phyloP scores from a whole-genome alignment of 805 yeast species.

The Yarrowia porcina region DNA sequence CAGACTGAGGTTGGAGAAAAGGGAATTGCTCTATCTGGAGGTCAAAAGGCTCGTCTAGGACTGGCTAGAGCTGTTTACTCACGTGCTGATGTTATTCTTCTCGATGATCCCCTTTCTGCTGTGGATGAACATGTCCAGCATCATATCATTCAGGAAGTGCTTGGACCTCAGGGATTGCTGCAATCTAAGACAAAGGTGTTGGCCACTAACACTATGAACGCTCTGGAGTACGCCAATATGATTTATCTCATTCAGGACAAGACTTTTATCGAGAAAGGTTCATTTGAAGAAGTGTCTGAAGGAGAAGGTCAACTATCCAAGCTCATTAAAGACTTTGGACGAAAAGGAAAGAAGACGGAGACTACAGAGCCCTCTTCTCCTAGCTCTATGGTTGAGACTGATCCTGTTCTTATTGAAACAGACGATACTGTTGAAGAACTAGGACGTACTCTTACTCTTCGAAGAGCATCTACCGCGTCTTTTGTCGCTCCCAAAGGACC shows the following conservation, averaged over 20 bases:
- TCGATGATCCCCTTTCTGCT: conserved; percentile 93
- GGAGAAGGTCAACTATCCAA: conserved; percentile 28
- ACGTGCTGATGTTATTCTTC: conserved; percentile 82
- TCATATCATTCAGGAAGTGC: conserved; percentile 68
- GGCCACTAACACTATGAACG: conserved; percentile 79
- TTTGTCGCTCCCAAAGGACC: conserved; percentile 13
- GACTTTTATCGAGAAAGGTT: conserved; percentile 50
- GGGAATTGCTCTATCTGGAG: conserved; percentile 94
- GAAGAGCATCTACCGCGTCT: conserved; percentile 6
- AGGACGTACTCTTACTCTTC: not conserved
- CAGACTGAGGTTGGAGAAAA: conserved; percentile 93
- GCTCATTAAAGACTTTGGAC: conserved; percentile 31
- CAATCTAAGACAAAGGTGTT: conserved; percentile 66
- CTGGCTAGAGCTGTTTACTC: conserved; percentile 95
- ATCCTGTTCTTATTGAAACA: not conserved
- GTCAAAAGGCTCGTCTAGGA: conserved; percentile 93
- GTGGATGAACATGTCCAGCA: conserved; percentile 97
- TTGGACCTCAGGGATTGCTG: conserved; percentile 69
- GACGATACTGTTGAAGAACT: conserved; percentile 10
- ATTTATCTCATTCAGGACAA: conserved; percentile 59
- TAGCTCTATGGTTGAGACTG: not conserved
- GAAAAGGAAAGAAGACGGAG: not conserved
- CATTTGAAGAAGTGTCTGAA: conserved; percentile 49
- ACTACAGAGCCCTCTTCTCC: not conserved
- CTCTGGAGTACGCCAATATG: conserved; percentile 65